Percentiles rank a stretch among this genome's conserved stretches.
Evolutionary conservation across 495 filamentous ascomycete genomes (phyloP).

Genomic region (Platismatia glauca): DNA sequence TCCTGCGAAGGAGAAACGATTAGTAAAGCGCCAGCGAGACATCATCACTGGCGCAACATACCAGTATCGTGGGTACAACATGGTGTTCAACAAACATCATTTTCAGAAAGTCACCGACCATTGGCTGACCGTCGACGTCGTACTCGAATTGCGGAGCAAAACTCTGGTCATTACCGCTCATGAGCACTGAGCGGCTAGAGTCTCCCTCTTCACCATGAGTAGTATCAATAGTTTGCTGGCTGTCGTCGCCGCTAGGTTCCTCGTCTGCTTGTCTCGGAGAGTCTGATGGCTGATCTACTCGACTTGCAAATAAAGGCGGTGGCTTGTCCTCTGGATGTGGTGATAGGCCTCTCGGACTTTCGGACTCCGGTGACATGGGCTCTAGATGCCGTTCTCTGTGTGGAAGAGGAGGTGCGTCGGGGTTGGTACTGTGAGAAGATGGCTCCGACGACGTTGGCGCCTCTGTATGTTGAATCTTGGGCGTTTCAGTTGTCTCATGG

Average conservation of each 20-base stretch:
- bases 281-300: constrained; percentile 18
- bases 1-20: constrained; percentile 39
- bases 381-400: constrained; percentile 20
- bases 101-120: constrained; percentile 96
- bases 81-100: constrained; percentile 91
- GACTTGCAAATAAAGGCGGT: constrained; percentile 49
- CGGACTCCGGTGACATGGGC: constrained; percentile 8
- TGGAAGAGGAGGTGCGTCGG: constrained; percentile 23
- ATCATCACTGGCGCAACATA: constrained; percentile 37
- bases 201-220: constrained; percentile 27
- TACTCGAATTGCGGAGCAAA: constrained; percentile 44
- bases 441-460: constrained; percentile 10
- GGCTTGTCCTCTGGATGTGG: constrained; percentile 59
- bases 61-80: constrained; percentile 92
- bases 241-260: constrained; percentile 22
- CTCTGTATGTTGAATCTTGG: constrained; percentile 1
- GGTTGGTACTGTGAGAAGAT: not conserved
- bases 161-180: constrained; percentile 29
- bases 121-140: constrained; percentile 63
- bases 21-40: constrained; percentile 6
- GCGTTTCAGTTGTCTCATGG: constrained; percentile 11
- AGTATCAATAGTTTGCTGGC: constrained; percentile 24
- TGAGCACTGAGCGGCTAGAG: constrained; percentile 23
- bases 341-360: constrained; percentile 31
- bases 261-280: constrained; percentile 20